Evolutionary conservation across 2,329 filamentous ascomycete genomes (phyloP), one percentile per base, ranked within the genome.

Genomic region (Alternaria alternata): DNA sequence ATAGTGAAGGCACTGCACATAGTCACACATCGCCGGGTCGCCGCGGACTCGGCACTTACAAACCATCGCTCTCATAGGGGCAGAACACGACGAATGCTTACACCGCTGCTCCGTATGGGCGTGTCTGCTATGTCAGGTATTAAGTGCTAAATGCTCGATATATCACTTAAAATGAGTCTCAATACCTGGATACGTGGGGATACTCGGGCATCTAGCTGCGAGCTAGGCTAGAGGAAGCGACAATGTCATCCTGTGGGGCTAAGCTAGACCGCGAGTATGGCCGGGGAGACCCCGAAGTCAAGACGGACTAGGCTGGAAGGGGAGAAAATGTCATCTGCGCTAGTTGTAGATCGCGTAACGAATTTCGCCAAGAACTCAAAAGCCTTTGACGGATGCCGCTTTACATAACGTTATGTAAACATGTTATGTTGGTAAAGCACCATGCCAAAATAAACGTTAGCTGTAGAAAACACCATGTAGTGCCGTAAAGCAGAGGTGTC

Each of bases 291-390:
- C 20, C 28, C n/a, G 44, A 11, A 14, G 44, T 28, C 20, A 11
- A 32, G 20, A 20, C 26, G n/a, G n/a, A 20, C 64, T 30, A 44
- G 32, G 18, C 24, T 22, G 1, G 44, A 34, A 18, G 5, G 20
- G 38, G 38, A 54, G 36, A 54, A 41, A 42, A 42, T 54, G 51
- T 54, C 36, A 44, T 46, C 51, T 20, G 39, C 11, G 14, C 32
- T 22, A 32, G 41, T 28, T 5, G 38, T 44, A 34, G 20, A 34
- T 30, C 28, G 14, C 20, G 24, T 20, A 53, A 9, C 24, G 28
- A 53, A 18, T 20, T 30, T 44, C 43, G 38, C 22, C 36, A 6
- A 41, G 39, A 53, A 0, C 24, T 26, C 24, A 26, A 26, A 26
- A 26, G 24, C 0, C 8, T 30, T 30, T 5, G 9, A 30, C 9